Evolutionary conservation across 768 basidiomycete species (phyloP).

Genomic region (Termitomyces eurrhizus): DNA sequence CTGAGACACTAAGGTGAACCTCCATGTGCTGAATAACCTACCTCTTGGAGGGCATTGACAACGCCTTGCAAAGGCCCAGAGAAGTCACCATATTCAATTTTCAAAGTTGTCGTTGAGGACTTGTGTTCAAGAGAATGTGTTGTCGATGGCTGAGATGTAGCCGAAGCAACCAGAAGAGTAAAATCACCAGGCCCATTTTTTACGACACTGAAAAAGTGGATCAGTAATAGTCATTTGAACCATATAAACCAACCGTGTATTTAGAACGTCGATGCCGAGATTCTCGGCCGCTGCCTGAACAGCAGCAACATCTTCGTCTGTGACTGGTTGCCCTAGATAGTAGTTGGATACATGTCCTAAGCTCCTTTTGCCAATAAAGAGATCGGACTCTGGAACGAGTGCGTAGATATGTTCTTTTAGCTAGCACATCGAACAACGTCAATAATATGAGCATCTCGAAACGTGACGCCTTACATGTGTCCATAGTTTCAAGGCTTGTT

Average conservation of each 20-base stretch:
- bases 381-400: constrained; percentile 53
- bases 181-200: constrained; percentile 64
- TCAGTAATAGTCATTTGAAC: not conserved
- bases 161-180: constrained; percentile 74
- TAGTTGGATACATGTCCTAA: constrained; percentile 83
- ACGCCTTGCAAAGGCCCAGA: constrained; percentile 50
- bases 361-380: constrained; percentile 77
- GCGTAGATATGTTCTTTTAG: constrained; percentile 75
- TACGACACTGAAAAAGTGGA: constrained; percentile 47
- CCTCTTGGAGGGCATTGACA: constrained; percentile 57
- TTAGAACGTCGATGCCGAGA: constrained; percentile 70
- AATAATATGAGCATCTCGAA: not conserved
- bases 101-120: constrained; percentile 46
- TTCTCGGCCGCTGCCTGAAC: constrained; percentile 76
- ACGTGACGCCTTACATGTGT: constrained; percentile 35
- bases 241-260: constrained; percentile 59
- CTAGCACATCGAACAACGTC: constrained; percentile 28
- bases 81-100: constrained; percentile 76
- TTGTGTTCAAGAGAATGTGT: constrained; percentile 44
- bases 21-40: constrained; percentile 17
- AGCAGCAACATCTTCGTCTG: constrained; percentile 74
- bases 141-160: constrained; percentile 33
- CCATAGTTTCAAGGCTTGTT: constrained; percentile 59
- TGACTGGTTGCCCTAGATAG: constrained; percentile 70
- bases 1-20: not conserved